phyloP scores from a whole-genome alignment of 2,329 filamentous ascomycete species.

The Aureobasidium sp. region DNA sequence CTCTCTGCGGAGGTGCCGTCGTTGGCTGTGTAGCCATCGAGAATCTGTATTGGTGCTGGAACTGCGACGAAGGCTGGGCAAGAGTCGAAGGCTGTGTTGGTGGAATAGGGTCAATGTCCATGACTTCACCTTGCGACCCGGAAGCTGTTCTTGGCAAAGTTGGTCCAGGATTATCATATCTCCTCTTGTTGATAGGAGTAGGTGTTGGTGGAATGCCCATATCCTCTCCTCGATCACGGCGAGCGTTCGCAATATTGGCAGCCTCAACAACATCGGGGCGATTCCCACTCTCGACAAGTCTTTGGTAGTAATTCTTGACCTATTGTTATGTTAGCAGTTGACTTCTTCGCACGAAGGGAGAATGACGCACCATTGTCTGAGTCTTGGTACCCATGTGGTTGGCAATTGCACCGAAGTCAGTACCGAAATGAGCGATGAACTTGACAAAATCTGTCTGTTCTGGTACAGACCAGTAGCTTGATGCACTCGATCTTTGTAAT shows the following conservation, averaged over 20 bases:
- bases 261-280: conserved; percentile 31
- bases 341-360: neutral
- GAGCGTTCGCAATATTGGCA: conserved; percentile 33
- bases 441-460: conserved; percentile 70
- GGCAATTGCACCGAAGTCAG: conserved; percentile 68
- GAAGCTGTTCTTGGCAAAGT: conserved; percentile 31
- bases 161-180: conserved; percentile 34
- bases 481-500: conserved; percentile 30
- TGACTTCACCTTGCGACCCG: conserved; percentile 34
- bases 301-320: conserved; percentile 41
- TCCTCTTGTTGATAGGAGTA: conserved; percentile 38
- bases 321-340: conserved; percentile 14
- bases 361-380: conserved; percentile 64
- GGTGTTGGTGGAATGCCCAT: conserved; percentile 40
- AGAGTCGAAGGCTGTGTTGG: conserved; percentile 3
- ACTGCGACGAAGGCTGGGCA: conserved; percentile 7
- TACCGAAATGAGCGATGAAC: conserved; percentile 65
- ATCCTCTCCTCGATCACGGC: conserved; percentile 35
- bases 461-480: conserved; percentile 81
- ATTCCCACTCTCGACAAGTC: conserved; percentile 35
- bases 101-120: conserved; percentile 27
- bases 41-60: conserved; percentile 22
- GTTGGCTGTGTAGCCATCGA: conserved; percentile 23
- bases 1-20: conserved; percentile 20
- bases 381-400: conserved; percentile 77